A percentile compares a stretch with the other conserved stretches of the same genome.
Evolutionary conservation across 768 basidiomycete species (phyloP).

Genomic region (Xerocomellus dryophilus): DNA sequence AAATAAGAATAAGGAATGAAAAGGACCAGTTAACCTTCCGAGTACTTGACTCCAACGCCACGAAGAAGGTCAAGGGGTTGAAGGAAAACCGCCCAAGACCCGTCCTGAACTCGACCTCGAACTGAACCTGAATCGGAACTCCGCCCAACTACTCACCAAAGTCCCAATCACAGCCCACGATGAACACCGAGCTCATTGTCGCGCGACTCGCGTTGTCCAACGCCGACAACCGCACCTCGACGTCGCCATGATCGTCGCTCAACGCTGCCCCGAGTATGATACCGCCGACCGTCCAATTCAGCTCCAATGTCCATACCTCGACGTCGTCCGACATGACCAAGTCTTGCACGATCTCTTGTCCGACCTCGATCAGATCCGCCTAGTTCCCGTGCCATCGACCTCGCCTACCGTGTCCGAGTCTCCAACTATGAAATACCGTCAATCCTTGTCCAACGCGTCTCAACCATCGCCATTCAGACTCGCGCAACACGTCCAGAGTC

Average conservation of each 20-base stretch:
- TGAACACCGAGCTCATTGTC: not conserved
- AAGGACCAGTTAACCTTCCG: constrained; percentile 2
- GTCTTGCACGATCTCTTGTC: too few species aligned
- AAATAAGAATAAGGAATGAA: not conserved
- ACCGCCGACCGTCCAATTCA: not conserved
- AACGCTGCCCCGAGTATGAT: not conserved
- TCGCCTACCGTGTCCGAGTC: not conserved
- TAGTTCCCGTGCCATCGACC: not conserved
- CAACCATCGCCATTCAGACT: not conserved
- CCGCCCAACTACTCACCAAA: not conserved
- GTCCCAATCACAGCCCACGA: not conserved
- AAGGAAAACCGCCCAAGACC: not conserved
- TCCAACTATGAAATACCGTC: not conserved
- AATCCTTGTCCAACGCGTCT: not conserved
- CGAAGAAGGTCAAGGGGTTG: not conserved
- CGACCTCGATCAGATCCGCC: not conserved
- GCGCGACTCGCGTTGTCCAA: too few species aligned
- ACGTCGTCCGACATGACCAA: not conserved
- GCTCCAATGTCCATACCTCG: not conserved
- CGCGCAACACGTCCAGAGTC: not conserved
- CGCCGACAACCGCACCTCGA: not conserved
- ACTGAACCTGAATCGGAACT: not conserved
- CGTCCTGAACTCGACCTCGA: not conserved
- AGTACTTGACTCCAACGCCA: not conserved
- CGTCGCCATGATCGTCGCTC: not conserved